Evolutionary conservation across 2,329 filamentous ascomycete genomes (phyloP).

Genomic region (Fusarium staphyleae): DNA sequence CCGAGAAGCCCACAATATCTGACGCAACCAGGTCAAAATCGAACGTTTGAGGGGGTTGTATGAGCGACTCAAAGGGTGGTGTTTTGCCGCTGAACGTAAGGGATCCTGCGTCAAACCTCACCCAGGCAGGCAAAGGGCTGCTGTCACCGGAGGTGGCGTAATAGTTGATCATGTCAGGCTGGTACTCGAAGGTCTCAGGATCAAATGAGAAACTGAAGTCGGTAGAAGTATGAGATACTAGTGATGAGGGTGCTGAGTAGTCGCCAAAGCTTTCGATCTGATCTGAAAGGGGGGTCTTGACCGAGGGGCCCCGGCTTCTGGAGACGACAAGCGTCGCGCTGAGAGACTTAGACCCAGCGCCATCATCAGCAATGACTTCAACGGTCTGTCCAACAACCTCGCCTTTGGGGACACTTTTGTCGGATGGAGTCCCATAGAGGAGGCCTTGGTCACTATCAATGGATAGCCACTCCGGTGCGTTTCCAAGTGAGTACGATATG

Average conservation of each 20-base stretch:
- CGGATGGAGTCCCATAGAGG: constrained; percentile 73
- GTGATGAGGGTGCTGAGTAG: constrained; percentile 65
- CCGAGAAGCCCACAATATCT: constrained; percentile 79
- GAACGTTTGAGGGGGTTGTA: constrained; percentile 75
- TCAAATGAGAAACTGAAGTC: constrained; percentile 62
- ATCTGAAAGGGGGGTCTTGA: constrained; percentile 63
- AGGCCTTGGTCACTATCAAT: constrained; percentile 70
- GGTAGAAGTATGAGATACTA: constrained; percentile 62
- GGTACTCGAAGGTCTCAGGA: constrained; percentile 67
- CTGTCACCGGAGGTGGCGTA: constrained; percentile 79
- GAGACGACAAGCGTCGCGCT: constrained; percentile 76
- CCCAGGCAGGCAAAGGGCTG: constrained; percentile 86
- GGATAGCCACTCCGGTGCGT: constrained; percentile 76
- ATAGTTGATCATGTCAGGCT: constrained; percentile 65
- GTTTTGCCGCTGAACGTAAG: constrained; percentile 76
- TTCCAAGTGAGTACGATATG: constrained; percentile 71
- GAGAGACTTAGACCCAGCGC: constrained; percentile 67
- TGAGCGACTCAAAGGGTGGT: constrained; percentile 67
- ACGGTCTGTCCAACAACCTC: constrained; percentile 68
- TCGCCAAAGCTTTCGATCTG: constrained; percentile 66
- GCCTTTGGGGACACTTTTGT: constrained; percentile 55
- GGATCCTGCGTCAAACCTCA: constrained; percentile 70
- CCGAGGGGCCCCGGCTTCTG: constrained; percentile 58
- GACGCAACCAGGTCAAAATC: constrained; percentile 77
- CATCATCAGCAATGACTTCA: constrained; percentile 73